These are phyloP conservation scores for Brassica nigra DNA, from an alignment of 345 rosid species.

Conservation along the genomic window DNA sequence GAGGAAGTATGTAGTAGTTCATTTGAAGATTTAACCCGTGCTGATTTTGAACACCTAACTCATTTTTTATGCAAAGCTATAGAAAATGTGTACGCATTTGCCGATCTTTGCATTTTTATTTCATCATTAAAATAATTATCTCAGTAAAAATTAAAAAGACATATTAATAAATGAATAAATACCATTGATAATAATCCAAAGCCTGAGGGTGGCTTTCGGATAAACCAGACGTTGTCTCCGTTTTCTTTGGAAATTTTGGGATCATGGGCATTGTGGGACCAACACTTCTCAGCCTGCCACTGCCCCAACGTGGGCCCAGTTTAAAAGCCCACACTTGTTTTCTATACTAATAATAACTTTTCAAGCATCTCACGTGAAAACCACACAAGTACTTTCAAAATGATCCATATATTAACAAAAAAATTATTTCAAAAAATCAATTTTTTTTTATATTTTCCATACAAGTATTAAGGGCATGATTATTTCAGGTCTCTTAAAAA, in stretches of 20 bases:
- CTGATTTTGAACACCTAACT: neutral
- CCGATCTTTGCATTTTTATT: no score
- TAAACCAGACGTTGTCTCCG: conserved; percentile 42
- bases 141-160: neutral
- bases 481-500: no score
- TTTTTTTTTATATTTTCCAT: no score
- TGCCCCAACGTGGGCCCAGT: conserved; percentile 39
- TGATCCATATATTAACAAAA: no score
- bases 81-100: no score
- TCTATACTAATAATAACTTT: neutral
- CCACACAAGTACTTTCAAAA: neutral
- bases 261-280: conserved; percentile 43
- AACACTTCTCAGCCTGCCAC: conserved; percentile 28
- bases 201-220: conserved; percentile 43
- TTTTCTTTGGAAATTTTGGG: conserved; percentile 44
- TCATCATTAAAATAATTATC: neutral
- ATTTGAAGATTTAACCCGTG: neutral
- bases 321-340: conserved; percentile 37
- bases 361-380: conserved; percentile 24
- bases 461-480: no score
- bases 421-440: no score
- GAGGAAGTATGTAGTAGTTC: no score
- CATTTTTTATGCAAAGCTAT: neutral
- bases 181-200: conserved; percentile 31
- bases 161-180: no score